Percentiles rank a stretch among this genome's conserved stretches.
These are phyloP conservation scores for Claviceps sp. DNA, from an alignment of 2,329 filamentous ascomycete species.

Conservation along the genomic window DNA sequence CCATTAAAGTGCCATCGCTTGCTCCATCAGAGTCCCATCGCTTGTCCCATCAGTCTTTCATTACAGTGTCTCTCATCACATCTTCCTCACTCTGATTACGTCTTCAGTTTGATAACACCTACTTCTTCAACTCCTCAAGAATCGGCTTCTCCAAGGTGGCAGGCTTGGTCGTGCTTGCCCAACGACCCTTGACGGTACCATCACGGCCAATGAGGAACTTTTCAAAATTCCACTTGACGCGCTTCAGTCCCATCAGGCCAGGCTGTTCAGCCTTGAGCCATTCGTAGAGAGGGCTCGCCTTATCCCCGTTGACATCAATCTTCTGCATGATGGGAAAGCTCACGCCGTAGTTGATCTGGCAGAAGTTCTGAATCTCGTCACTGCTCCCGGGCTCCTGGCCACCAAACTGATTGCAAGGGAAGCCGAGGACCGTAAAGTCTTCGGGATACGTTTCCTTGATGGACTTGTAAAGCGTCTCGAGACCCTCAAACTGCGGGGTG, in stretches of 20 bases:
- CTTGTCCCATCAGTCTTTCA: too few species aligned
- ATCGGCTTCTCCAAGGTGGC: slow-evolving; percentile 65
- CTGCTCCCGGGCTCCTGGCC: slow-evolving; percentile 74
- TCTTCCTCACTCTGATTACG: too few species aligned
- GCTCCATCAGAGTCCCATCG: too few species aligned
- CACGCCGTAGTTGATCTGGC: slow-evolving; percentile 85
- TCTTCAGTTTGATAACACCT: slow-evolving; percentile 7
- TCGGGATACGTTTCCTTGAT: slow-evolving; percentile 56
- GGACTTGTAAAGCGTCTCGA: slow-evolving; percentile 80
- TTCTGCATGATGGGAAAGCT: slow-evolving; percentile 85
- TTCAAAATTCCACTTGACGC: slow-evolving; percentile 99
- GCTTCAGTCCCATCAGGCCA: slow-evolving; percentile 75
- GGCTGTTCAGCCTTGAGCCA: slow-evolving; percentile 65
- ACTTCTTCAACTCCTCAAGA: slow-evolving; percentile 56
- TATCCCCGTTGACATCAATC: slow-evolving; percentile 82
- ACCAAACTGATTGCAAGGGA: slow-evolving; percentile 98
- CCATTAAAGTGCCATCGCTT: too few species aligned
- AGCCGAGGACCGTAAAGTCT: slow-evolving; percentile 79
- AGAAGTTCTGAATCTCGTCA: slow-evolving; percentile 73
- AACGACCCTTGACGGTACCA: slow-evolving; percentile 72
- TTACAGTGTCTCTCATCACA: background rate
- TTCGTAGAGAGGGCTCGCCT: slow-evolving; percentile 49
- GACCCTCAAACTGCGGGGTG: slow-evolving; percentile 84
- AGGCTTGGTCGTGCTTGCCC: slow-evolving; percentile 81
- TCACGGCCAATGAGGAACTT: slow-evolving; percentile 87